Percentiles rank a stretch among this genome's conserved stretches.
Conservation (phyloP, 495 filamentous ascomycete genomes). For the Pseudevernia furfuracea region DNA sequence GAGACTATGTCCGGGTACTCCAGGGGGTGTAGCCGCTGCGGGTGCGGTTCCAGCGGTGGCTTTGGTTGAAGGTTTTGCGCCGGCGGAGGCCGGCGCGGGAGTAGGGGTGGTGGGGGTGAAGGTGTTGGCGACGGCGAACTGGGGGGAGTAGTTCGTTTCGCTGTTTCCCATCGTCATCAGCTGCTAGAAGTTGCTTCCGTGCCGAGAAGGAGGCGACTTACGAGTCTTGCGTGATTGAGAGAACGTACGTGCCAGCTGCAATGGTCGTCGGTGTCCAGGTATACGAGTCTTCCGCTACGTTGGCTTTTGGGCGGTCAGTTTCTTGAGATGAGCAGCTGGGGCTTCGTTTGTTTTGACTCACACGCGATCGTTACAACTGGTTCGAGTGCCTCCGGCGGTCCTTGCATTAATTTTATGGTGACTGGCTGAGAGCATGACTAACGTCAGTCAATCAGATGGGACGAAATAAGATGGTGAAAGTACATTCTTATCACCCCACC, state of each 20-base stretch:
- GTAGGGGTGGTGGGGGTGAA: neutral
- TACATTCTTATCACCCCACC: conserved; percentile 24
- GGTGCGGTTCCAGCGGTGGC: neutral
- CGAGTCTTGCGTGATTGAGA: conserved; percentile 21
- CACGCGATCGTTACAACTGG: conserved; percentile 11
- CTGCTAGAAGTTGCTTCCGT: neutral
- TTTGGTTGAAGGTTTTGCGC: neutral
- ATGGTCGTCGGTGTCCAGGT: conserved; percentile 13
- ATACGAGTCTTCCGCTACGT: conserved; percentile 11
- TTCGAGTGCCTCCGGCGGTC: conserved; percentile 14
- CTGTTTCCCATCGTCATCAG: neutral
- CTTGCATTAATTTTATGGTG: conserved; percentile 18
- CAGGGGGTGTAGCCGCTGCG: neutral
- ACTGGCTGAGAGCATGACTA: conserved; percentile 16
- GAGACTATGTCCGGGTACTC: neutral
- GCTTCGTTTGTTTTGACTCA: conserved; percentile 9
- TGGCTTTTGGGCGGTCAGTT: conserved; percentile 4
- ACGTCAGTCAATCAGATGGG: neutral
- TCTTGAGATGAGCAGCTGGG: neutral
- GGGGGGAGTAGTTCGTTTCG: conserved; percentile 25
- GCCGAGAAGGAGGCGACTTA: neutral
- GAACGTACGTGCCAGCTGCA: conserved; percentile 14
- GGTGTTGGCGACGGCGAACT: conserved; percentile 16
- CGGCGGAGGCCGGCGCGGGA: neutral
- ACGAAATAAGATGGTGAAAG: neutral